Evolutionary conservation across 73 alveolate species (phyloP).

Genomic region (Paramecium tetraurelia): DNA sequence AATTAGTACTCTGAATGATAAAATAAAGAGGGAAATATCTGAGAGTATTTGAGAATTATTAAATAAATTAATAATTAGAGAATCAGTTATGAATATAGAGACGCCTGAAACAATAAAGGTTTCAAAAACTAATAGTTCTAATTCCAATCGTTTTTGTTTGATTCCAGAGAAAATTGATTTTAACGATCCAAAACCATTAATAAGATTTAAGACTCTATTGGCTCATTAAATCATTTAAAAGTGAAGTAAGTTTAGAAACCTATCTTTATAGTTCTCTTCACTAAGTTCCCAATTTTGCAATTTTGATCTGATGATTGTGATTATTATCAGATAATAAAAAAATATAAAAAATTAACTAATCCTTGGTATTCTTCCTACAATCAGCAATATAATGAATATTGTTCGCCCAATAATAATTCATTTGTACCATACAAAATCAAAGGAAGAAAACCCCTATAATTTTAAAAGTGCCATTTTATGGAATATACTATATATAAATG

Average conservation of each 20-base stretch:
- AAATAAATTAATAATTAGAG: neutral
- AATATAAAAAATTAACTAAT: neutral
- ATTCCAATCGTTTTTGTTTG: neutral
- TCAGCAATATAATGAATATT: neutral
- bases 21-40: neutral
- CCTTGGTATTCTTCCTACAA: neutral
- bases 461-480: neutral
- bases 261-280: neutral
- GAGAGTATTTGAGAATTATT: neutral
- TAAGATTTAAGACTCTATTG: neutral
- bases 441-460: neutral
- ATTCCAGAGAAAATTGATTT: neutral
- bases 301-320: slow-evolving; percentile 29
- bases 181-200: neutral
- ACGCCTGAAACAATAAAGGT: neutral
- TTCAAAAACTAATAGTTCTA: neutral
- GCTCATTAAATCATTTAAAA: neutral
- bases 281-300: slow-evolving; percentile 9
- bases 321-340: neutral
- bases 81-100: neutral
- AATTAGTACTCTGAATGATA: neutral
- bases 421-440: neutral
- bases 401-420: neutral
- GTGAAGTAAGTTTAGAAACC: neutral
- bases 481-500: neutral